Evolutionary conservation across 495 filamentous ascomycete genomes (phyloP), one percentile per base, ranked within the genome.

Genomic region (Aspergillus haitiensis): DNA sequence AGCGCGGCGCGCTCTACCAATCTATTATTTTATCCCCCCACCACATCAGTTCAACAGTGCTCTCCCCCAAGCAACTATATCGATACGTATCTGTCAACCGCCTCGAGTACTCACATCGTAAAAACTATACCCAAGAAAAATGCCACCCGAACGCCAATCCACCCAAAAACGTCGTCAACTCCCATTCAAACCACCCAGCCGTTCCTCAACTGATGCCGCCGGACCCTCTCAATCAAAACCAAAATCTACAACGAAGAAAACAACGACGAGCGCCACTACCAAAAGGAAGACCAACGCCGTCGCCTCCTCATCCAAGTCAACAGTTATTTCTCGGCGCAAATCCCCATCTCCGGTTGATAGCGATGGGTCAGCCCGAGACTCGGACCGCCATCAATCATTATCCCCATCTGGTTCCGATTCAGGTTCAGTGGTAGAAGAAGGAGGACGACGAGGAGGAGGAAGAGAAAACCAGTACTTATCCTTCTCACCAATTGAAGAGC

Each of bases 131-230:
- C 1, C 21, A 52, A 16, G 11, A 39, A 48, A 27, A 21, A 78
- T 79, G 74, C 63, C 75, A 9, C 68, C 69, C 13, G 74, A 78
- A 60, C 64, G 70, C 27, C 67, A 71, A 49, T 51, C 72, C 1
- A 52, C 70, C 4, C 67, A 73, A 44, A 82, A 83, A 58, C 74
- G 74, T 46, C 72, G 76, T 45, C 69, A 60, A 7, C 73, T 79
- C 12, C 75, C 80, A 21, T 82, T 82, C 72, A 82, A 81, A 16
- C 79, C 79, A n/a, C 79, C 80, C 2, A 72, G 75, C 53, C 73
- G 72, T 46, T 64, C 75, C n/a, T 60, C 67, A 11, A 63, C 59
- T 59, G 52, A 68, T 67, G 48, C 46, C 37, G 52, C 53, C 36
- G 48, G 44, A 21, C 44, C 56, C 21, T 52, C 62, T 10, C 70